phyloP scores from a whole-genome alignment of 2,329 filamentous ascomycete species.

The Didymosphaeria variabile region DNA sequence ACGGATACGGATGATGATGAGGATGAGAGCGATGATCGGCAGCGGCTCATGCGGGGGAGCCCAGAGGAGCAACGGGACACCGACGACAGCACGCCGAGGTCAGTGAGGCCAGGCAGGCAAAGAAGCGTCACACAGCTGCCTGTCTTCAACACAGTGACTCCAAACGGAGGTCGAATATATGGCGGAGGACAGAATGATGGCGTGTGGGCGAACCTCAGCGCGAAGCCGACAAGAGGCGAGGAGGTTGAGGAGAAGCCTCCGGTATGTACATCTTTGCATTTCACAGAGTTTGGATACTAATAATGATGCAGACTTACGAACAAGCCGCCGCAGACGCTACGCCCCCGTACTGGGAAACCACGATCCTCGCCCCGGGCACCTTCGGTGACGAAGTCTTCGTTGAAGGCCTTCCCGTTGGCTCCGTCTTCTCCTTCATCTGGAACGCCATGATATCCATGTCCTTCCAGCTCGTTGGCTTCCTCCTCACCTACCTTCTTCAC shows the following conservation, averaged over 20 bases:
- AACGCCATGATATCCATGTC: slow-evolving; percentile 96
- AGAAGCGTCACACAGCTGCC: slow-evolving; percentile 65
- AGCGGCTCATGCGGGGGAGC: slow-evolving; percentile 81
- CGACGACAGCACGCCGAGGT: slow-evolving; percentile 26
- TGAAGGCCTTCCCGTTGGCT: slow-evolving; percentile 92
- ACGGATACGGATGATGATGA: slow-evolving; percentile 74
- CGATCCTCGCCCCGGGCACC: slow-evolving; percentile 90
- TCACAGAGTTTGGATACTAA: slow-evolving; percentile 43
- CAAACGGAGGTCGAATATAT: slow-evolving; percentile 63
- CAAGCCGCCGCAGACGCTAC: slow-evolving; percentile 96
- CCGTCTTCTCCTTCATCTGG: slow-evolving; percentile 87
- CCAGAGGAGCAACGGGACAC: slow-evolving; percentile 31
- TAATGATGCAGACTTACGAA: slow-evolving; percentile 80
- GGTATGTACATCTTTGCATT: slow-evolving; percentile 64
- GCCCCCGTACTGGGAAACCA: slow-evolving; percentile 99
- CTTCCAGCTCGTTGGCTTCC: slow-evolving; percentile 95
- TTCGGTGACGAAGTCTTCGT: slow-evolving; percentile 96
- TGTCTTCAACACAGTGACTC: slow-evolving; percentile 54
- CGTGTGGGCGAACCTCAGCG: slow-evolving; percentile 93
- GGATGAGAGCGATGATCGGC: slow-evolving; percentile 78
- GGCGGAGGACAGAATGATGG: slow-evolving; percentile 83
- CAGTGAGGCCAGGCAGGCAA: slow-evolving; percentile 50
- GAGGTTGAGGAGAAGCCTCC: slow-evolving; percentile 92
- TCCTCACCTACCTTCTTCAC: slow-evolving; percentile 96
- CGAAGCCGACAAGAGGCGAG: slow-evolving; percentile 83